phyloP scores from a whole-genome alignment of 345 rosid genomes.

The Eucalyptus marginata region DNA sequence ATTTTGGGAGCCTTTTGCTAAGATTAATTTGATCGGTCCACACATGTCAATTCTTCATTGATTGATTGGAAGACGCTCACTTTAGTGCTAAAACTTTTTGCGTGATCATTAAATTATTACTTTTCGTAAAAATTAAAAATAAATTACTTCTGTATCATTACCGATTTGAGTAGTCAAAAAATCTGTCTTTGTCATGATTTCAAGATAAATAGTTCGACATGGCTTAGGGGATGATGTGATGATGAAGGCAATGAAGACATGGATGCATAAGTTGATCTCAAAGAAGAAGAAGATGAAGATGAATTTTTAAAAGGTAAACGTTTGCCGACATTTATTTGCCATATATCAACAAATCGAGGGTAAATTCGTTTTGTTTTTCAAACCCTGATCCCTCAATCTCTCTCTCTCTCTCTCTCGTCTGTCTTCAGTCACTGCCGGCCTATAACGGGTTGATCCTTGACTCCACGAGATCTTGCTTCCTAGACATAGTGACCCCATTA shows the following conservation, averaged over 20 bases:
- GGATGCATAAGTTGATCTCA: not conserved
- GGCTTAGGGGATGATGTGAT: not conserved
- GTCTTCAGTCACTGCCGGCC: not conserved
- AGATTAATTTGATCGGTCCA: too few relatives aligned
- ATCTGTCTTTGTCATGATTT: not conserved
- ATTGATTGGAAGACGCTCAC: fast-evolving
- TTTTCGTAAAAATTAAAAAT: too few relatives aligned
- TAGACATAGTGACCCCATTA: slow-evolving; percentile 72
- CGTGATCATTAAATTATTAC: fast-evolving
- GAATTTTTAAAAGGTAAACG: not conserved
- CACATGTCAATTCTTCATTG: too few relatives aligned
- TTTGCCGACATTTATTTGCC: not conserved
- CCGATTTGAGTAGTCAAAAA: not conserved
- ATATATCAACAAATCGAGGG: not conserved
- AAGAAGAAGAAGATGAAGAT: not conserved
- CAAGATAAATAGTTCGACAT: not conserved
- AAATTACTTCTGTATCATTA: fast-evolving
- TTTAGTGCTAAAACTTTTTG: fast-evolving
- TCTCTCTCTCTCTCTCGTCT: not conserved
- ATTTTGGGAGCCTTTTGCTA: too few relatives aligned
- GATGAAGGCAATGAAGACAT: not conserved
- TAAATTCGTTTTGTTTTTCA: not conserved
- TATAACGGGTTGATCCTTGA: slow-evolving; percentile 58
- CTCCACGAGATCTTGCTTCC: slow-evolving; percentile 53
- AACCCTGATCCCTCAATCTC: not conserved